Base-by-base conservation (phyloP, 2,329 filamentous ascomycete genomes). In the Monilinia aucupariae region DNA sequence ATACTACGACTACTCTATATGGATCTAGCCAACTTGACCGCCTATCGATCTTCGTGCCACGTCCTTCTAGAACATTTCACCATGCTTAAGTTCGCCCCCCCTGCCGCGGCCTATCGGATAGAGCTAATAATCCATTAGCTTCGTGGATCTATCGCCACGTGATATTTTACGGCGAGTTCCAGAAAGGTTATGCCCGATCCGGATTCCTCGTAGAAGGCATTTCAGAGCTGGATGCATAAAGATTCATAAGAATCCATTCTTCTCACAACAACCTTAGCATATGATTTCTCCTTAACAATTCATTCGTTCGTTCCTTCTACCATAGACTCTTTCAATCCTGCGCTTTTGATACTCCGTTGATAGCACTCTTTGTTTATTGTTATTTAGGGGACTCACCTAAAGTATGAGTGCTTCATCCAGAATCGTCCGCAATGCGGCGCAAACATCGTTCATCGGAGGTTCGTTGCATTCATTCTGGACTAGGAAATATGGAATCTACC, bases 341-440 rank as follows among this genome's bases (percentile, higher is more conserved):
- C 60, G 17, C 27, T 32, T 58, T 30, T 22, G 25, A 43, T 48
- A 55, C 22, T 50, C 45, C 22, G 12, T 62, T 58, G 34, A 62
- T 45, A 58, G 34, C n/a, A 39, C 53, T 55, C 25, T 25, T 49
- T 48, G 34, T 52, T 50, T 13, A 58, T 58, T 25, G 27, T 51
- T 43, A 15, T 39, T 22, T 10, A 59, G 48, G 39, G 41, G 30
- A 52, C 45, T 60, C 49, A 37, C 61, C 54, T 59, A 34, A 37
- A 48, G 20, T 41, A 75, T 75, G 73, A 75, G 73, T 65, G 69
- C 71, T 67, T 73, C 74, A 59, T 71, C 74, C 34, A 72, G 72
- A 70, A 64, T 75, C 45, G 72, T 74, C 68, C 73, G 72, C 66
- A 72, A 66, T 68, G 73, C 73, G 64, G 70, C 70, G 64, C 73